A percentile compares a stretch with the other conserved stretches of the same genome.
Conservation (phyloP, 495 filamentous ascomycete genomes). For the Podospora tetraspora region DNA sequence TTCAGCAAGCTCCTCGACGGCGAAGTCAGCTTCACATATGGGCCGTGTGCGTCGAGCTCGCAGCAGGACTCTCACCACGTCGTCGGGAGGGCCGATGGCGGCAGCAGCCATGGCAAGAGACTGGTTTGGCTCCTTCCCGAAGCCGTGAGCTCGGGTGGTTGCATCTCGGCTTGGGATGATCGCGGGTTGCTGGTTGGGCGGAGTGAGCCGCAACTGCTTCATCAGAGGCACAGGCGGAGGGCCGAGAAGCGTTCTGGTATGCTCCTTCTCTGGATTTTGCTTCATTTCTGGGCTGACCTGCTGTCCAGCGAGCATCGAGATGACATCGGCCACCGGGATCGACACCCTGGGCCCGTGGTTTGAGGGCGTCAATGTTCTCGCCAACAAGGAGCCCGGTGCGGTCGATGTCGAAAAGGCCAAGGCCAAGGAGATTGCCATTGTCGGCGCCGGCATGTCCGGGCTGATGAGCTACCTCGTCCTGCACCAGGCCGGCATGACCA, state of each 20-base stretch:
- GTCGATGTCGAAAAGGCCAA: constrained; percentile 52
- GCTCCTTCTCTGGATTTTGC: too few species aligned
- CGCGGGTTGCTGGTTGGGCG: constrained; percentile 36
- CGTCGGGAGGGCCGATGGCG: constrained; percentile 20
- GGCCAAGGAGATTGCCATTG: constrained; percentile 52
- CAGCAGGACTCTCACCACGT: constrained; percentile 30
- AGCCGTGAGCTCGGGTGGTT: constrained; percentile 39
- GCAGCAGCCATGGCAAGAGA: constrained; percentile 23
- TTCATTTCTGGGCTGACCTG: neutral
- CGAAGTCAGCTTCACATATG: constrained; percentile 39
- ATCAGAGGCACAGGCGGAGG: constrained; percentile 28
- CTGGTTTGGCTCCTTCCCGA: constrained; percentile 53
- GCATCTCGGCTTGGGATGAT: constrained; percentile 49
- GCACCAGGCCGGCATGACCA: constrained; percentile 35
- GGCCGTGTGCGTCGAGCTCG: constrained; percentile 26
- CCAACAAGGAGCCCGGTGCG: constrained; percentile 47
- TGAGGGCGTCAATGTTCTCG: constrained; percentile 58
- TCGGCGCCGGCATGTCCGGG: constrained; percentile 66
- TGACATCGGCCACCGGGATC: constrained; percentile 45
- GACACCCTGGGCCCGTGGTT: constrained; percentile 66
- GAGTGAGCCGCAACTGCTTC: constrained; percentile 37
- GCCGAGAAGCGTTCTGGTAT: constrained; percentile 22
- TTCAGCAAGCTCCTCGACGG: constrained; percentile 24
- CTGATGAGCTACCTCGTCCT: constrained; percentile 50
- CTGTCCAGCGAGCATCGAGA: constrained; percentile 30